phyloP scores from a whole-genome alignment of 1,139 yeast species.

The Kurtzmaniella natalensis region DNA sequence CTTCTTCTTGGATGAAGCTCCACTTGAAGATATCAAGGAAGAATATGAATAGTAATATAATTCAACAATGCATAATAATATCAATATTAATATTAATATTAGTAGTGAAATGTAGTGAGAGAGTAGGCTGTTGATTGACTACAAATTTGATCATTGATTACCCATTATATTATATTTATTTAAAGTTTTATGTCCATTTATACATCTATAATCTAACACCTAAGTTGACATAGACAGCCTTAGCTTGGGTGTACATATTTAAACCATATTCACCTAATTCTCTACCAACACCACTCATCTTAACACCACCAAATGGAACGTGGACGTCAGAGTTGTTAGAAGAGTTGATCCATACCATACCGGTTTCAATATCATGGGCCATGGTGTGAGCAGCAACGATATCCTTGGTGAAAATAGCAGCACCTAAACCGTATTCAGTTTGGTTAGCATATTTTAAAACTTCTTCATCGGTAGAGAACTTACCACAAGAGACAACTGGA shows the following conservation, averaged over 20 bases:
- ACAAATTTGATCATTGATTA: too few species aligned
- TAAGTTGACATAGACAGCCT: conserved; percentile 70
- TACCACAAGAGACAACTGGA: conserved; percentile 53
- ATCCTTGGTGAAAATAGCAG: conserved; percentile 73
- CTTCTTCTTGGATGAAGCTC: conserved; percentile 37
- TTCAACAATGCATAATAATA: too few species aligned
- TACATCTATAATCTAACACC: conserved; percentile 25
- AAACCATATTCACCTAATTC: conserved; percentile 86
- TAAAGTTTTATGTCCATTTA: not conserved
- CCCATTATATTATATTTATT: too few species aligned
- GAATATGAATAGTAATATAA: too few species aligned
- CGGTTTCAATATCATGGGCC: conserved; percentile 45
- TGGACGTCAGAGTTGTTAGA: conserved; percentile 74
- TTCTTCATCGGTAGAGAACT: conserved; percentile 50
- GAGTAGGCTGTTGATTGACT: too few species aligned
- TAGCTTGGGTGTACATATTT: conserved; percentile 69
- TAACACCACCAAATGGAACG: conserved; percentile 77
- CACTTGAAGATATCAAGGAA: too few species aligned
- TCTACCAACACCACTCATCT: conserved; percentile 83
- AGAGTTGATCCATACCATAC: conserved; percentile 59
- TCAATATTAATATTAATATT: too few species aligned
- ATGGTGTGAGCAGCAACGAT: conserved; percentile 39
- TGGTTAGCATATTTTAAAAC: conserved; percentile 48
- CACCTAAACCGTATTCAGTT: conserved; percentile 56
- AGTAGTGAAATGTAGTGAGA: too few species aligned